phyloP scores from a whole-genome alignment of 768 basidiomycete species.

The Austroboletus eburneus region DNA sequence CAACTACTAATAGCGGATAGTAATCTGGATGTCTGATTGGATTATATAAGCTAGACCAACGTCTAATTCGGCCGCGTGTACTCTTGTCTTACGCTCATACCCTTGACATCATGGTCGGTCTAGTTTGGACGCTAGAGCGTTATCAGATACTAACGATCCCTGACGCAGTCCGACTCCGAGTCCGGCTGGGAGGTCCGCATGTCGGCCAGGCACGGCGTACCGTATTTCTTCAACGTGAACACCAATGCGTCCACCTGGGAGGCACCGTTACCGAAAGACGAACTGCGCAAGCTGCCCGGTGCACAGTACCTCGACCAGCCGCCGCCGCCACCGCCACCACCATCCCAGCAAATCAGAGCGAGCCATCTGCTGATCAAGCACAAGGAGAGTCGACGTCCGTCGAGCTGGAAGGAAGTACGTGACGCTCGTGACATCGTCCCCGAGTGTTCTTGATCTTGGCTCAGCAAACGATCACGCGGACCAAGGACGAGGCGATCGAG shows the following conservation, averaged over 20 bases:
- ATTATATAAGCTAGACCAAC: conserved; percentile 15
- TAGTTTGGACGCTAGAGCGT: background rate
- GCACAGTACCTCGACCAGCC: conserved; percentile 47
- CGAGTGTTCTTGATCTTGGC: background rate
- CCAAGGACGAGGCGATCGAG: conserved; percentile 85
- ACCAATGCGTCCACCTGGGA: conserved; percentile 82
- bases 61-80: too few relatives aligned
- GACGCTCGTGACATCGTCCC: background rate
- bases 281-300: conserved; percentile 64
- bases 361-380: conserved; percentile 96
- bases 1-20: conserved; percentile 14
- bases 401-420: conserved; percentile 82
- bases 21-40: conserved; percentile 5
- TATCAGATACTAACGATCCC: conserved; percentile 9
- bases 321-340: too few relatives aligned
- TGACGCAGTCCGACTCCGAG: conserved; percentile 13
- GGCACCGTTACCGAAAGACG: conserved; percentile 54
- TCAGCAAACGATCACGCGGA: conserved; percentile 73
- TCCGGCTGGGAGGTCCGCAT: conserved; percentile 80
- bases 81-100: too few relatives aligned
- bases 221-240: conserved; percentile 83
- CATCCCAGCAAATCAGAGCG: conserved; percentile 77
- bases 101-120: conserved; percentile 27
- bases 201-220: conserved; percentile 69
- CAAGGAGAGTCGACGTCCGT: conserved; percentile 66